Percentiles rank a stretch among this genome's conserved stretches.
phyloP scores from a whole-genome alignment of 495 filamentous ascomycete species.

The Tuber melanosporum region DNA sequence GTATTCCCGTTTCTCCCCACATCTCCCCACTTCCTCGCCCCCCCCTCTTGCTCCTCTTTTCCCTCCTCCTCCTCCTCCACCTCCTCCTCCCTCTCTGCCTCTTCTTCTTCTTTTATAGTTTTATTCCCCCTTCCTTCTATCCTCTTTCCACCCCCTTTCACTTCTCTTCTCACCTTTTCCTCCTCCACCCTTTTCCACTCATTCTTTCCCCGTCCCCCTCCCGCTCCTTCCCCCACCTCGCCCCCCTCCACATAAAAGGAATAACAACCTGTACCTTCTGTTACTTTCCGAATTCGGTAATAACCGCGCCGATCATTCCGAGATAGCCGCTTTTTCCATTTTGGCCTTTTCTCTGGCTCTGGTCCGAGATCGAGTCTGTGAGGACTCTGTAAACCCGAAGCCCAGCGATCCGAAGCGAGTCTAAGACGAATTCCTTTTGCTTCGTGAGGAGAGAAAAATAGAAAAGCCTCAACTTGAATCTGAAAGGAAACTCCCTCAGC shows the following conservation, averaged over 20 bases:
- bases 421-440: constrained; percentile 5
- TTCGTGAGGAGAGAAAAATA: neutral
- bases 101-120: constrained; percentile 4
- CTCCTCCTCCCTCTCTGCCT: neutral
- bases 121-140: neutral
- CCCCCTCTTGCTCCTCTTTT: neutral
- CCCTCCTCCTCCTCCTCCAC: neutral
- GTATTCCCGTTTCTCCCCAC: constrained; percentile 2
- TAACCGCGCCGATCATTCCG: constrained; percentile 25
- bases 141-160: neutral
- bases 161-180: neutral
- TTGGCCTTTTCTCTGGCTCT: constrained; percentile 25
- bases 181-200: neutral
- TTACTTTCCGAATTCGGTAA: constrained; percentile 36
- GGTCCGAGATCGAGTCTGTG: constrained; percentile 30
- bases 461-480: neutral
- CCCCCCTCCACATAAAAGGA: constrained; percentile 29
- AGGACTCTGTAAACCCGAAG: constrained; percentile 7
- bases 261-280: constrained; percentile 20
- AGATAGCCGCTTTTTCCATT: constrained; percentile 36
- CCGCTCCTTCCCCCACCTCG: constrained; percentile 21
- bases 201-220: constrained; percentile 21
- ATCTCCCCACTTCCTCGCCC: neutral
- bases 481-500: neutral
- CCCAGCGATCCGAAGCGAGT: constrained; percentile 23